phyloP scores from a whole-genome alignment of 495 filamentous ascomycete species.

The Parachaetomium inaequale region DNA sequence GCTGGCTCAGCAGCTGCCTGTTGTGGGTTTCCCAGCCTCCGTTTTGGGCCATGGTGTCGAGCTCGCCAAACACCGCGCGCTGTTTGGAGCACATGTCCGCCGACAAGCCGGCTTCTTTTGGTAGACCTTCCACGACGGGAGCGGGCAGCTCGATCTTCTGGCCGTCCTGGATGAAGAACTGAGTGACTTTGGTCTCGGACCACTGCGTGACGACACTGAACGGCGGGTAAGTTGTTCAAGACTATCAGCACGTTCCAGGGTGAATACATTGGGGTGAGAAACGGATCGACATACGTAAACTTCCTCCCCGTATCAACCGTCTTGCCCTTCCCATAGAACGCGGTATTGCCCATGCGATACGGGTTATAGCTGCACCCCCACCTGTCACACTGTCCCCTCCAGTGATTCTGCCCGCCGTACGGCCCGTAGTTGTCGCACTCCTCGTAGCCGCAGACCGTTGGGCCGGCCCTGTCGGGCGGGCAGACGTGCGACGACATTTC shows the following conservation, averaged over 20 bases:
- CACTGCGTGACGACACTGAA: slow-evolving; percentile 62
- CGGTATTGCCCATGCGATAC: slow-evolving; percentile 56
- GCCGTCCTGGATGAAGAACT: slow-evolving; percentile 66
- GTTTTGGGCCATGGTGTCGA: slow-evolving; percentile 51
- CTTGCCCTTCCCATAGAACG: slow-evolving; percentile 59
- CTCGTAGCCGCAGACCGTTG: slow-evolving; percentile 39
- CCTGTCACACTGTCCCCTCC: slow-evolving; percentile 57
- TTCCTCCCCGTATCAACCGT: slow-evolving; percentile 59
- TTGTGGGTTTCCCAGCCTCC: slow-evolving; percentile 58
- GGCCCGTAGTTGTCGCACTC: slow-evolving; percentile 39
- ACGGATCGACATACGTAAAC: slow-evolving; percentile 46
- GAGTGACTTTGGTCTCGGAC: slow-evolving; percentile 49
- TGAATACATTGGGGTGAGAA: neutral
- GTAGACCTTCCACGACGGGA: slow-evolving; percentile 42
- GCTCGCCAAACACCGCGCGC: slow-evolving; percentile 39
- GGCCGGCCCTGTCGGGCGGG: neutral
- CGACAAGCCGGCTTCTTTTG: slow-evolving; percentile 37
- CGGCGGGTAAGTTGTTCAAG: neutral
- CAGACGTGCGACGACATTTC: slow-evolving; percentile 17
- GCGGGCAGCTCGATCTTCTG: slow-evolving; percentile 53
- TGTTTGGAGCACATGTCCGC: slow-evolving; percentile 20
- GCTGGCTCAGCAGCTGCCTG: slow-evolving; percentile 43
- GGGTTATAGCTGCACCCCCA: slow-evolving; percentile 69
- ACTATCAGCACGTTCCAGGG: neutral
- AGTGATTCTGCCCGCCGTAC: no score